Conservation (phyloP, 2,329 filamentous ascomycete species). For the Ceratocystis harringtonii region DNA sequence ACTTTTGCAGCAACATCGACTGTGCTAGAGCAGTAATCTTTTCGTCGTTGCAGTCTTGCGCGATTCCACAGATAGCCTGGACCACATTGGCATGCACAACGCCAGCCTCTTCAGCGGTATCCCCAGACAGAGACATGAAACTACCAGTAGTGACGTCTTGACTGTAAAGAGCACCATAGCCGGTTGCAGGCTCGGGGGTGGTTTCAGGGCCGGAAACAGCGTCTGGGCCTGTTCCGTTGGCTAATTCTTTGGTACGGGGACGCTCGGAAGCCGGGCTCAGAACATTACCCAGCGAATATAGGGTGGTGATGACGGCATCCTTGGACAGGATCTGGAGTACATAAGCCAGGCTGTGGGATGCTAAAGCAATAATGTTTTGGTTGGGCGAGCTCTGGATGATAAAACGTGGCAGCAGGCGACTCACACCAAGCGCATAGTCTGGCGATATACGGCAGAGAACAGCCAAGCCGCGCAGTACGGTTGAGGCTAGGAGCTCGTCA, state of each 20-base stretch:
- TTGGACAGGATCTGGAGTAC: slow-evolving; percentile 72
- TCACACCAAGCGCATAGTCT: slow-evolving; percentile 57
- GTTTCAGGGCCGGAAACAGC: slow-evolving; percentile 23
- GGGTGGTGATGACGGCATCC: slow-evolving; percentile 83
- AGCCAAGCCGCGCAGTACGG: slow-evolving; percentile 67
- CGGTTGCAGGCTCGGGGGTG: slow-evolving; percentile 23
- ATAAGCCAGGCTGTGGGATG: slow-evolving; percentile 71
- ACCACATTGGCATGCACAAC: slow-evolving; percentile 75
- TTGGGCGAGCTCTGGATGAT: slow-evolving; percentile 71
- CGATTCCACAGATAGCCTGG: slow-evolving; percentile 87
- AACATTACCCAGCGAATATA: slow-evolving; percentile 94
- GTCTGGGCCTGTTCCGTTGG: slow-evolving; percentile 33
- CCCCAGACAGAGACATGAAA: slow-evolving; percentile 61
- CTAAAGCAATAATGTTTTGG: slow-evolving; percentile 54
- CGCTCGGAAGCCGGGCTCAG: slow-evolving; percentile 56
- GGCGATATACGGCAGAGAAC: slow-evolving; percentile 64
- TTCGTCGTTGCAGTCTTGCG: slow-evolving; percentile 63
- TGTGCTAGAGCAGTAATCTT: slow-evolving; percentile 89
- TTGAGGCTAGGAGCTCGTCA: slow-evolving; percentile 59
- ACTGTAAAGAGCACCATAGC: slow-evolving; percentile 33
- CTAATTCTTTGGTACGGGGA: slow-evolving; percentile 26
- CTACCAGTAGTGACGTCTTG: slow-evolving; percentile 52
- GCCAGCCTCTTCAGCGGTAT: slow-evolving; percentile 63
- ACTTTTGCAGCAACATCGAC: slow-evolving; percentile 92
- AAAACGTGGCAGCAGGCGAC: slow-evolving; percentile 66